Evolutionary conservation across 2,329 filamentous ascomycete genomes (phyloP).

Genomic region (Coleophoma eucalyptorum): DNA sequence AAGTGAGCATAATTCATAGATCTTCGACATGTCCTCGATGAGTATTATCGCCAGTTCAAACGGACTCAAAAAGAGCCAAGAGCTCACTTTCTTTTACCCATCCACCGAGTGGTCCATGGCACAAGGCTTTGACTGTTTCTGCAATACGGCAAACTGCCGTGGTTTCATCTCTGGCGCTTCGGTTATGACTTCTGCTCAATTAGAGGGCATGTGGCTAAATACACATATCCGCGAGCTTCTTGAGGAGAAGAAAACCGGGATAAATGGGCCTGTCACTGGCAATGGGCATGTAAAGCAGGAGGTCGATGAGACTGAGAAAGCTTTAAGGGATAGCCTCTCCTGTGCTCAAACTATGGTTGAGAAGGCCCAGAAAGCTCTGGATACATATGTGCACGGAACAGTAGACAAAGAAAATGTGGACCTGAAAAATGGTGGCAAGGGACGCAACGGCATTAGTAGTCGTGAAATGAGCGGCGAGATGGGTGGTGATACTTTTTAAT

Average conservation of each 20-base stretch:
- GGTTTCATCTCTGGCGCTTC: conserved; percentile 61
- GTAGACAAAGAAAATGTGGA: background rate
- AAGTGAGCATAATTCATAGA: conserved; percentile 31
- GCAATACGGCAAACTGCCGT: conserved; percentile 51
- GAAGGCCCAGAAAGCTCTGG: conserved; percentile 32
- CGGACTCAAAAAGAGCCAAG: conserved; percentile 51
- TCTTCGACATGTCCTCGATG: conserved; percentile 55
- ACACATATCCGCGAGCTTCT: conserved; percentile 55
- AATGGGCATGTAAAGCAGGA: background rate
- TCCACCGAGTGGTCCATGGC: conserved; percentile 74
- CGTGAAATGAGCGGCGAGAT: conserved; percentile 57
- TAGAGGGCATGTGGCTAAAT: conserved; percentile 59
- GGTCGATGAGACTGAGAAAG: conserved; percentile 36
- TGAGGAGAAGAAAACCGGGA: conserved; percentile 30
- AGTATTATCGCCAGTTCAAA: conserved; percentile 55
- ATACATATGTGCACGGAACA: conserved; percentile 7
- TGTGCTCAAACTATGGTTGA: conserved; percentile 42
- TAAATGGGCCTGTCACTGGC: background rate
- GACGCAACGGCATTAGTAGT: conserved; percentile 34
- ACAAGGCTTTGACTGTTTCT: conserved; percentile 66
- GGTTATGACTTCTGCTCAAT: conserved; percentile 49
- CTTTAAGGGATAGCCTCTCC: conserved; percentile 24
- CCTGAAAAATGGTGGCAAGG: conserved; percentile 3
- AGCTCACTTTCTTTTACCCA: conserved; percentile 71
- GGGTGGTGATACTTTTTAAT: conserved; percentile 51